Evolutionary conservation across 2,329 filamentous ascomycete genomes (phyloP).

Genomic region (Aspergillus fischeri): DNA sequence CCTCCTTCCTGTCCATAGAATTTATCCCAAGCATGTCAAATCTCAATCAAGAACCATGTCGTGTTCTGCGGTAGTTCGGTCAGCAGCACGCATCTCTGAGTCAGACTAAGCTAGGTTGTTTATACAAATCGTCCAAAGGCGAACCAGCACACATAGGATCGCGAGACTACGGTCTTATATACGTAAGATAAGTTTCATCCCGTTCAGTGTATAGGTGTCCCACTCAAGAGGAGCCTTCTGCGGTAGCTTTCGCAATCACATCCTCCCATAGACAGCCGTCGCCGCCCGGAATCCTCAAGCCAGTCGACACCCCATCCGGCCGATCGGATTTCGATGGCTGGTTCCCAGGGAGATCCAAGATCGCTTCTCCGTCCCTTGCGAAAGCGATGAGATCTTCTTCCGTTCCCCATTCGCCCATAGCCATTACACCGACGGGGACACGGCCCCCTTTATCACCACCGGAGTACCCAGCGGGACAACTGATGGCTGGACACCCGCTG

Average conservation of each 20-base stretch:
- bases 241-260: conserved; percentile 27
- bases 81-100: too few relatives aligned
- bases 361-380: conserved; percentile 49
- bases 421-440: conserved; percentile 52
- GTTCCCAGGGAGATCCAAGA: conserved; percentile 33
- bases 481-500: conserved; percentile 70
- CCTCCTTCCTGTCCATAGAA: not conserved
- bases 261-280: conserved; percentile 34
- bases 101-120: too few relatives aligned
- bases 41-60: not conserved
- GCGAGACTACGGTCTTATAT: too few relatives aligned
- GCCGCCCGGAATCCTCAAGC: conserved; percentile 26
- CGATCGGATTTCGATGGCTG: conserved; percentile 1
- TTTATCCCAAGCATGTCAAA: not conserved
- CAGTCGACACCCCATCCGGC: conserved; percentile 8
- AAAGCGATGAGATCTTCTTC: conserved; percentile 52
- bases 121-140: too few relatives aligned
- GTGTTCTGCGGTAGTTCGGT: not conserved
- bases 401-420: conserved; percentile 52
- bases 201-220: too few relatives aligned
- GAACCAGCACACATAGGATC: too few relatives aligned
- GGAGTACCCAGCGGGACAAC: conserved; percentile 69
- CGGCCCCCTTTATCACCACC: conserved; percentile 27
- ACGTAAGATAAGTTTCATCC: too few relatives aligned
- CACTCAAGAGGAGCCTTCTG: not conserved